Evolutionary conservation across 2,329 filamentous ascomycete species (phyloP).

Genomic region (Ascochyta viciae-villosae): DNA sequence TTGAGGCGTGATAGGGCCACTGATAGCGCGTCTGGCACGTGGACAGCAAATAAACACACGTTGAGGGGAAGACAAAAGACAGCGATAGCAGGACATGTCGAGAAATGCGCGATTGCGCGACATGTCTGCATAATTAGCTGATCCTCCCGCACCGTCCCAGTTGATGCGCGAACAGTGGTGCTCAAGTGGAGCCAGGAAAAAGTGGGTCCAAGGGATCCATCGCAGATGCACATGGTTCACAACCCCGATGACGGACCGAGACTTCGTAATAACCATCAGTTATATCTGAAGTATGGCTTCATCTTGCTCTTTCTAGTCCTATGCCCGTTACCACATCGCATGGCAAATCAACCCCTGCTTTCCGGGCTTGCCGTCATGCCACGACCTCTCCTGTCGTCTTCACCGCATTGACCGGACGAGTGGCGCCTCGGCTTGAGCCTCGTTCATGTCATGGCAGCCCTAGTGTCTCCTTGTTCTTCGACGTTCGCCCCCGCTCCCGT

Average conservation of each 20-base stretch:
- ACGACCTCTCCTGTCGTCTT: conserved; percentile 5
- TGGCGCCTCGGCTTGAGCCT: conserved; percentile 19
- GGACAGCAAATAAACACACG: conserved; percentile 1
- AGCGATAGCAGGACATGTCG: neutral
- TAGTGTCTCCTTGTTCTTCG: neutral
- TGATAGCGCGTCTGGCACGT: conserved; percentile 16
- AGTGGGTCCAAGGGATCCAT: neutral
- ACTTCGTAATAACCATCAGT: neutral
- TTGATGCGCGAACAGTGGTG: conserved; percentile 8
- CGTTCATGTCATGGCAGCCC: conserved; percentile 13
- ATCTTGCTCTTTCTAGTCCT: too few relatives aligned
- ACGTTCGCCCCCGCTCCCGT: conserved; percentile 3
- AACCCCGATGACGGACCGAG: conserved; percentile 6
- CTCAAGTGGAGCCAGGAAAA: conserved; percentile 4
- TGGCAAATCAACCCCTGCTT: neutral
- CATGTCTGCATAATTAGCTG: conserved; percentile 5
- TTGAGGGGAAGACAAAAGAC: neutral
- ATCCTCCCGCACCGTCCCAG: conserved; percentile 8
- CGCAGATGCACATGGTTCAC: neutral
- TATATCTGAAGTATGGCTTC: neutral
- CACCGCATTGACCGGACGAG: conserved; percentile 11
- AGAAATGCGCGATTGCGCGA: neutral
- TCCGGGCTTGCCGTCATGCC: neutral
- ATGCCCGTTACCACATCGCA: neutral
- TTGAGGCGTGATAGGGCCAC: conserved; percentile 10